Evolutionary conservation across 163 green algal genomes (phyloP).

Genomic region (Botryococcus braunii): DNA sequence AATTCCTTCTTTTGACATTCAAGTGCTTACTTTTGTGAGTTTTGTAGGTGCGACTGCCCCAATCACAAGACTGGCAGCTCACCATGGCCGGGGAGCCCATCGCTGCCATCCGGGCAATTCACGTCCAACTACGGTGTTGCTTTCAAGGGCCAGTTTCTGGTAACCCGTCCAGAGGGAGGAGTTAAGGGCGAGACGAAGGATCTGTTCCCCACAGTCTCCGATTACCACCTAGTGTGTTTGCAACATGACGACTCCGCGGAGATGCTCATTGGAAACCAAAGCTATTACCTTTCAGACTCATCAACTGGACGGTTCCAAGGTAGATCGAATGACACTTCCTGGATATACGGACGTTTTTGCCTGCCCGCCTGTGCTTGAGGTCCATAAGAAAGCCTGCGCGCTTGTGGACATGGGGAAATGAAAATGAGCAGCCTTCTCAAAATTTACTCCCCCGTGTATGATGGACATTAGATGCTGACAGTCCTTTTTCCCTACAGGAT

Average conservation of each 20-base stretch:
- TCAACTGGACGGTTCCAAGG: too few species aligned
- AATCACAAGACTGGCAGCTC: conserved; percentile 16
- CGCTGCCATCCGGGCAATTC: conserved; percentile 10
- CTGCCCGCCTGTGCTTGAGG: too few species aligned
- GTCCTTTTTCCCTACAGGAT: conserved; percentile 18
- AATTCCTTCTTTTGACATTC: neutral
- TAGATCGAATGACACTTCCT: too few species aligned
- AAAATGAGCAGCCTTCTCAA: too few species aligned
- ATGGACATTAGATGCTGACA: too few species aligned
- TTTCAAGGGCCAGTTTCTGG: conserved; percentile 23
- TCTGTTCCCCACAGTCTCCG: conserved; percentile 21
- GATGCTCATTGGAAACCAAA: conserved; percentile 23
- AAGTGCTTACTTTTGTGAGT: neutral
- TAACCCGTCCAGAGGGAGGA: conserved; percentile 15
- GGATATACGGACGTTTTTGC: too few species aligned
- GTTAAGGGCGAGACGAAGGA: conserved; percentile 19
- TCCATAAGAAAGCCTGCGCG: too few species aligned
- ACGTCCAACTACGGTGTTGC: conserved; percentile 11
- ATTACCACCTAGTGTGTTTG: conserved; percentile 28
- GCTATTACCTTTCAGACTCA: too few species aligned
- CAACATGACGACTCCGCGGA: conserved; percentile 26
- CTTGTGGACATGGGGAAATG: too few species aligned
- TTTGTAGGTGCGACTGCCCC: conserved; percentile 24
- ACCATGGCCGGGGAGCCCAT: conserved; percentile 13
- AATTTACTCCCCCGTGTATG: too few species aligned